phyloP scores from a whole-genome alignment of 495 filamentous ascomycete genomes.

The Thozetella sp. region DNA sequence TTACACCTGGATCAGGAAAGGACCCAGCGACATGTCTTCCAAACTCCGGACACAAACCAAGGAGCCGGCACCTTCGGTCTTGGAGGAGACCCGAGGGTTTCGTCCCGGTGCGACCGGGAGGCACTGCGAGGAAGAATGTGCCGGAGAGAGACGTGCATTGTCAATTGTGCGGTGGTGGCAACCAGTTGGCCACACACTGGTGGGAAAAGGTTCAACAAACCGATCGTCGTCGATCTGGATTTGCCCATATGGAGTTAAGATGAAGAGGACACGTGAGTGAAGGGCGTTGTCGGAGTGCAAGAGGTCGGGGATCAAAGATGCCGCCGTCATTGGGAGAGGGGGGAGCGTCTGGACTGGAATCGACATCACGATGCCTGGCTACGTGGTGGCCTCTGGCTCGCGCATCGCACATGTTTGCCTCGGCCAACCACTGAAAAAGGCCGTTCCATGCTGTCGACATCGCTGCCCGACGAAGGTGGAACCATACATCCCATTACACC shows the following conservation, averaged over 20 bases:
- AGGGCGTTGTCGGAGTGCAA: background rate
- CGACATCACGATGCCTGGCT: background rate
- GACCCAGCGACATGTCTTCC: no score
- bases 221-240: slow-evolving; percentile 78
- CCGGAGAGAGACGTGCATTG: slow-evolving; percentile 72
- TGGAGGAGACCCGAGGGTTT: slow-evolving; percentile 31
- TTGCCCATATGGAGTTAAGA: slow-evolving; percentile 56
- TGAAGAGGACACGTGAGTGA: background rate
- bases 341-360: no score
- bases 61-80: slow-evolving; percentile 32
- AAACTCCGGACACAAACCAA: slow-evolving; percentile 7
- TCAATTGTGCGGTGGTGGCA: slow-evolving; percentile 76
- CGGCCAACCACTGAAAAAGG: background rate
- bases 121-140: slow-evolving; percentile 42
- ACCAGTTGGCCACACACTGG: slow-evolving; percentile 64
- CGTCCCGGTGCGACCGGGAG: slow-evolving; percentile 36
- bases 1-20: no score
- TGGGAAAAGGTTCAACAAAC: slow-evolving; percentile 66
- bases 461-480: no score
- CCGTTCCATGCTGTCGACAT: background rate
- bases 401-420: background rate
- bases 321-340: no score
- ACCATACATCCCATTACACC: background rate
- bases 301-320: no score
- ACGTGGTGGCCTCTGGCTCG: background rate